Base-by-base conservation (phyloP, 2,329 filamentous ascomycete genomes). In the Rhinocladiella similis region DNA sequence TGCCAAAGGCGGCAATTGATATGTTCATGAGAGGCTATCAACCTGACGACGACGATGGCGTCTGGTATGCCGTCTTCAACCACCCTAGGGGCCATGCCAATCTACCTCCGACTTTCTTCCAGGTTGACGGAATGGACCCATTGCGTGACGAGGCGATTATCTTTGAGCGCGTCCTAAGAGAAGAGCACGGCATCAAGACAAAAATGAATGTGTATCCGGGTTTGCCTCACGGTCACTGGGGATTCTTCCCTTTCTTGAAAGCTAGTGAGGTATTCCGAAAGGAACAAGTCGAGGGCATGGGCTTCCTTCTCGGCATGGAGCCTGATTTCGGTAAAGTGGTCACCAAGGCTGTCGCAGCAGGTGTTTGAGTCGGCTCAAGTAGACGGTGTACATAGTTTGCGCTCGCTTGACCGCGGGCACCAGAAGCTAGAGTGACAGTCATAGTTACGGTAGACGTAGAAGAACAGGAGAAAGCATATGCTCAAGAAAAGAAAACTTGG, bases 171-270 rank as follows among this genome's bases (percentile, higher is more conserved):
- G 57, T 64, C 25, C 62, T 68, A 18, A 43, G 60, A 19, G 53
- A 64, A 22, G 59, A 66, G 29, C 50, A 52, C 53, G 68, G 67
- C 4, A 55, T 70, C 13, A 62, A 65, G 47, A 71, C 69, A 1
- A 63, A 61, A 19, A 39, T 69, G 12, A 59, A 69, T 59, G 18
- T 72, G 2, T 73, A 69, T 50, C 66, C 66, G 7, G 70, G 70
- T 10, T 45, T 70, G 22, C 69, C 70, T 1, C 70, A 73, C 61
- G 59, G 57, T 0, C 69, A 69, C 51, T 70, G 67, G 68, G 53
- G 61, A 3, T 62, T 60, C 38, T 70, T 65, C 43, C 65, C 66
- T 1, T 55, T 66, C n/a, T 53, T 65, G 13, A 58, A 58, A 12
- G 61, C 63, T 13, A 68, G 61, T 19, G 61, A 61, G 38, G 62